These are phyloP conservation scores for Wickerhamiella azyma DNA, from an alignment of 805 yeast genomes.

Conservation along the genomic window DNA sequence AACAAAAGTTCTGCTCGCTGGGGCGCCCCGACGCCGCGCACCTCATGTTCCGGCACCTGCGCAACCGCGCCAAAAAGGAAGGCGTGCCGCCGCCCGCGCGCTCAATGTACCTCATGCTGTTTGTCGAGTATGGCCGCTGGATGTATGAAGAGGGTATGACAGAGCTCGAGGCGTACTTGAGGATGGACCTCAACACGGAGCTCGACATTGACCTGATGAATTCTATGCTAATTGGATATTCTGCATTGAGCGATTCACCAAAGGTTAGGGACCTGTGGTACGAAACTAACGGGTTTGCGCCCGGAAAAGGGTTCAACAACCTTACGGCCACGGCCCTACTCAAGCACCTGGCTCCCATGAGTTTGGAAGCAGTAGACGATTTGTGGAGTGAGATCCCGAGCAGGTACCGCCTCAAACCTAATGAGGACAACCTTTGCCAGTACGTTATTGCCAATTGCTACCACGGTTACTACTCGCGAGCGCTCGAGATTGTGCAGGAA, in stretches of 20 bases:
- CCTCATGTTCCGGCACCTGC: conserved; percentile 45
- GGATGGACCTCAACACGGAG: conserved; percentile 45
- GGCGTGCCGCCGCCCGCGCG: conserved; percentile 38
- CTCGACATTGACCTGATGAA: conserved; percentile 48
- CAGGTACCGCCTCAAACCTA: conserved; percentile 37
- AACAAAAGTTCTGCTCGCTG: conserved; percentile 40
- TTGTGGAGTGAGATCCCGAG: conserved; percentile 49
- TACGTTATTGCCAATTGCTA: conserved; percentile 58
- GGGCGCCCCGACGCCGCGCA: conserved; percentile 50
- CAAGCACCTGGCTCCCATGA: conserved; percentile 41
- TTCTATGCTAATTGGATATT: conserved; percentile 49
- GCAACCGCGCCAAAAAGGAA: conserved; percentile 39
- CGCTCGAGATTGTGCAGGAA: conserved; percentile 36
- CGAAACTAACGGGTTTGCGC: conserved; percentile 40
- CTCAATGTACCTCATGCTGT: conserved; percentile 46
- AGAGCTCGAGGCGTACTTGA: conserved; percentile 47
- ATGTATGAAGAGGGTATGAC: conserved; percentile 51
- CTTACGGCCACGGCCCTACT: conserved; percentile 57
- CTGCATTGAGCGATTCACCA: conserved; percentile 40
- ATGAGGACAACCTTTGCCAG: conserved; percentile 40
- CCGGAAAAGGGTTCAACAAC: conserved; percentile 39
- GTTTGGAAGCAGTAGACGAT: conserved; percentile 41
- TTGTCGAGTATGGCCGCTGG: conserved; percentile 45
- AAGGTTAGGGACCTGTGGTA: conserved; percentile 49
- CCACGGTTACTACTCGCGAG: conserved; percentile 45